These are phyloP conservation scores for Coccomyxa sp. DNA, from an alignment of 139 green algal genomes.

Conservation along the genomic window DNA sequence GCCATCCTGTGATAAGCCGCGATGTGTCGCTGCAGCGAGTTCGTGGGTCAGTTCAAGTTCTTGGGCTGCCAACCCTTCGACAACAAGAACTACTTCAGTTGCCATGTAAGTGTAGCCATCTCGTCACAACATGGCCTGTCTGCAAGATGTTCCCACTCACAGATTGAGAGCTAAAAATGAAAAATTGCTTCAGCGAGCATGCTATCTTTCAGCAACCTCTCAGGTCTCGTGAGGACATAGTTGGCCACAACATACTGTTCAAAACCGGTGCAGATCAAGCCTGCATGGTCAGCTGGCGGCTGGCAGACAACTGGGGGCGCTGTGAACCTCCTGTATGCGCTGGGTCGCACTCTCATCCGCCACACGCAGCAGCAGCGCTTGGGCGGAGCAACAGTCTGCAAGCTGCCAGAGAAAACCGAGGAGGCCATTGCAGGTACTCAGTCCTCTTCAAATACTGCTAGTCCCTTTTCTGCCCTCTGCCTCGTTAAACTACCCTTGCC, in stretches of 20 bases:
- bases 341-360: conserved; percentile 46
- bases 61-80: conserved; percentile 27
- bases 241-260: no score
- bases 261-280: no score
- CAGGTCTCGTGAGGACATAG: no score
- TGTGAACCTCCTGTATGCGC: conserved; percentile 37
- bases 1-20: no score
- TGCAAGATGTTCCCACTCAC: no score
- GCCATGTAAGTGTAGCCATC: conserved; percentile 23
- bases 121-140: neutral
- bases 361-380: conserved; percentile 68
- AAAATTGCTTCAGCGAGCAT: no score
- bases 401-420: conserved; percentile 61
- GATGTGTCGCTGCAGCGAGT: no score
- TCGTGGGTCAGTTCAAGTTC: conserved; percentile 10
- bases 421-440: conserved; percentile 41
- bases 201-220: no score
- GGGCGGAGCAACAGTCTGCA: conserved; percentile 43
- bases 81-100: conserved; percentile 48
- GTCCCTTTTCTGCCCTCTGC: neutral
- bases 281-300: no score
- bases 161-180: no score
- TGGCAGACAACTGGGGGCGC: no score
- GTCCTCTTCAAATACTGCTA: neutral
- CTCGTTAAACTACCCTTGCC: no score